A percentile compares a stretch with the other conserved stretches of the same genome.
phyloP scores from a whole-genome alignment of 2,329 filamentous ascomycete genomes.

The Pseudogymnoascus sp. region DNA sequence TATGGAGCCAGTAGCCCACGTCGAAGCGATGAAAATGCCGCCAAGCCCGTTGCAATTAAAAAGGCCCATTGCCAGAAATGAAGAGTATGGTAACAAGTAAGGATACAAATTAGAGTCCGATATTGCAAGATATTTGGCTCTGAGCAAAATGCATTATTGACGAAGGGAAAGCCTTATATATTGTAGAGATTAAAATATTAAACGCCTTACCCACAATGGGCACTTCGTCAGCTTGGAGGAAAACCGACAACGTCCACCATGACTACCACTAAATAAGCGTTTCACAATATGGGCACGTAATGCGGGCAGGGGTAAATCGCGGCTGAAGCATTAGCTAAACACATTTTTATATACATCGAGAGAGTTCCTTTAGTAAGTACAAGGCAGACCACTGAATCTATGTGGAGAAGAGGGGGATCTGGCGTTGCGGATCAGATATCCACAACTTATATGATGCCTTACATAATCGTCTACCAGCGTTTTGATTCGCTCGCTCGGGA shows the following conservation, averaged over 20 bases:
- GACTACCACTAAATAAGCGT: not conserved
- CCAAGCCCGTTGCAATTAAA: not conserved
- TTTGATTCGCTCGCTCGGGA: not conserved
- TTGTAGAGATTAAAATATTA: not conserved
- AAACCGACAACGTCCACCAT: not conserved
- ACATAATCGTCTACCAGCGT: not conserved
- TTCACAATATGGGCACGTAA: not conserved
- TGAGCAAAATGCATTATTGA: not conserved
- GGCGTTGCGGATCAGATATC: not conserved
- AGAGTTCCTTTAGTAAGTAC: not conserved
- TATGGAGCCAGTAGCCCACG: not conserved
- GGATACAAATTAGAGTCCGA: not conserved
- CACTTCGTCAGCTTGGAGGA: not conserved
- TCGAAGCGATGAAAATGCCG: not conserved
- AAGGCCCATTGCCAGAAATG: not conserved
- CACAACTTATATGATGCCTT: not conserved
- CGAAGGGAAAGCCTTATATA: not conserved
- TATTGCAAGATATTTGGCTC: not conserved
- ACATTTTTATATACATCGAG: not conserved
- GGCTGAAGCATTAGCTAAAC: not conserved
- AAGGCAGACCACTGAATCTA: not conserved
- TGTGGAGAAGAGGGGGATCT: not conserved
- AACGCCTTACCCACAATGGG: not conserved
- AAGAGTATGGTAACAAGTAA: not conserved
- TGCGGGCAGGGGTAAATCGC: not conserved